A percentile compares a stretch with the other conserved stretches of the same genome.
These are phyloP conservation scores for Ustilago lituana DNA, from an alignment of 1,284 basidiomycete species.

Conservation along the genomic window DNA sequence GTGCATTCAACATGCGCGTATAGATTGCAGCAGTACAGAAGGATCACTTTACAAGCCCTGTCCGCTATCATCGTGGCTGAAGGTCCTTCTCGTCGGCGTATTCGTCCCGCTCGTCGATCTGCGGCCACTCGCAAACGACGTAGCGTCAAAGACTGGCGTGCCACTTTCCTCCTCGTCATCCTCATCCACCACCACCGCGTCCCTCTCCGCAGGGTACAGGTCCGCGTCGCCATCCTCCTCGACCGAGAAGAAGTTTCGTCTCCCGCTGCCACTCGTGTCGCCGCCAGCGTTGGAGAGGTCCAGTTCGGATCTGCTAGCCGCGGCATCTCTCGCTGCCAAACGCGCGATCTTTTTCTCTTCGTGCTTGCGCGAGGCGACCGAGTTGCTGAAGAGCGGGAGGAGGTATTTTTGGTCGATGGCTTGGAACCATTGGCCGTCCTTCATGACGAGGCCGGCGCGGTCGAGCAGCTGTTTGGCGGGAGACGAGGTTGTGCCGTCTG, in stretches of 20 bases:
- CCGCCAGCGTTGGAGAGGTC: constrained; percentile 5
- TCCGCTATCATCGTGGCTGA: constrained; percentile 9
- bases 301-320: constrained; percentile 17
- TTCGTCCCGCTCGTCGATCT: constrained; percentile 29
- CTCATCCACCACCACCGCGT: constrained; percentile 48
- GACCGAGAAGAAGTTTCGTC: constrained; percentile 39
- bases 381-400: constrained; percentile 90
- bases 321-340: constrained; percentile 37
- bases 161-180: constrained; percentile 28
- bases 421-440: constrained; percentile 90
- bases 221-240: constrained; percentile 29
- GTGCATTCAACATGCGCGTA: too few species aligned
- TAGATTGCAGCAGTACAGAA: too few species aligned
- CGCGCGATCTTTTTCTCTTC: constrained; percentile 58
- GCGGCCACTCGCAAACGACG: constrained; percentile 29
- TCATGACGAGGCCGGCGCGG: constrained; percentile 65
- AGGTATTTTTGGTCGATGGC: constrained; percentile 92
- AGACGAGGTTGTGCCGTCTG: constrained; percentile 31
- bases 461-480: constrained; percentile 56
- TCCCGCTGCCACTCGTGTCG: constrained; percentile 3
- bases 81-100: constrained; percentile 42
- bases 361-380: constrained; percentile 68
- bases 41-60: too few species aligned
- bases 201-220: constrained; percentile 35
- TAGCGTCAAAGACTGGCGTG: constrained; percentile 29